Percentiles rank a stretch among this genome's conserved stretches.
phyloP scores from a whole-genome alignment of 2,329 filamentous ascomycete species.

The Neocucurbitaria cava region DNA sequence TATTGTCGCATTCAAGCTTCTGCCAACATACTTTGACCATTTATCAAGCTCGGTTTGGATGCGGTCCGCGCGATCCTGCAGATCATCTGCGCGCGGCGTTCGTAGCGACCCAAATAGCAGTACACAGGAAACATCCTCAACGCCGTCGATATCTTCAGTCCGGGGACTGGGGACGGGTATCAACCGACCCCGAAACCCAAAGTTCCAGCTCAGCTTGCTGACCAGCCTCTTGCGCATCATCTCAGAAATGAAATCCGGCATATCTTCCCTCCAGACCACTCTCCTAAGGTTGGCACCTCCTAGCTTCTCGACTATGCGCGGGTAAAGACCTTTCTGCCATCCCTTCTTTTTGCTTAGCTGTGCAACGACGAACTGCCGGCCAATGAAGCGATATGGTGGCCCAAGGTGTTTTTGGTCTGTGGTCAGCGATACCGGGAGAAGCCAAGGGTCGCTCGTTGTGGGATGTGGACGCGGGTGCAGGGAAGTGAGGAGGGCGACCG shows the following conservation, averaged over 20 bases:
- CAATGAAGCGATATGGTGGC: conserved; percentile 30
- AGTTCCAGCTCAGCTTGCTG: conserved; percentile 47
- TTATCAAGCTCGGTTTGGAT: conserved; percentile 32
- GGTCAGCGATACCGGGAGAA: conserved; percentile 56
- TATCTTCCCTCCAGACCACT: conserved; percentile 57
- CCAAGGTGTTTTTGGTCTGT: conserved; percentile 31
- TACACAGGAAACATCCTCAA: conserved; percentile 41
- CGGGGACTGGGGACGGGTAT: conserved; percentile 27
- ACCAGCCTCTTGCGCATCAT: conserved; percentile 47
- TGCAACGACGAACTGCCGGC: conserved; percentile 17
- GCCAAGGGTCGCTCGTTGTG: conserved; percentile 61
- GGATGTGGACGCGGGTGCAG: conserved; percentile 66
- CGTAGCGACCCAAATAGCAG: conserved; percentile 34
- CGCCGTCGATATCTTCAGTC: conserved; percentile 24
- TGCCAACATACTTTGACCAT: conserved; percentile 24
- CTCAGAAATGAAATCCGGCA: conserved; percentile 51
- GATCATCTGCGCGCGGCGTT: conserved; percentile 33
- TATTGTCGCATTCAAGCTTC: conserved; percentile 17
- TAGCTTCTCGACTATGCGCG: conserved; percentile 46
- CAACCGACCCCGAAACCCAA: conserved; percentile 32
- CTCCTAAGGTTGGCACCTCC: conserved; percentile 37
- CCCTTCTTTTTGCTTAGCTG: conserved; percentile 27
- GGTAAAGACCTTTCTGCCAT: conserved; percentile 29
- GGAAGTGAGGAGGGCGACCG: conserved; percentile 68
- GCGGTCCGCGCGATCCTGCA: conserved; percentile 16